Evolutionary conservation across 768 basidiomycete species (phyloP).

Genomic region (Mycena kentingensis): DNA sequence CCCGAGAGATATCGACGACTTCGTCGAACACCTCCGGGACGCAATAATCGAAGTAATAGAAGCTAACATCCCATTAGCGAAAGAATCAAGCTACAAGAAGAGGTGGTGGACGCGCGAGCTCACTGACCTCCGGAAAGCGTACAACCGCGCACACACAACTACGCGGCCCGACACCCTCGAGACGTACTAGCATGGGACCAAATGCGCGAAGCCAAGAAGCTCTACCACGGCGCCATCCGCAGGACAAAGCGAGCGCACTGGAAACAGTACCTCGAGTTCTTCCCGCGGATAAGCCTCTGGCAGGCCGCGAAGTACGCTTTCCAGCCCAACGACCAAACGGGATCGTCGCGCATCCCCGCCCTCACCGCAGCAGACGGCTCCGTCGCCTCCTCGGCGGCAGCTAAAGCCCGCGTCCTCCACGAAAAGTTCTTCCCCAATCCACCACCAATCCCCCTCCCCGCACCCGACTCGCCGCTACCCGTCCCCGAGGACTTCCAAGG

Average conservation of each 20-base stretch:
- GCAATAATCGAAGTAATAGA: background rate
- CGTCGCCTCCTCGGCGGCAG: background rate
- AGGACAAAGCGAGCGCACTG: background rate
- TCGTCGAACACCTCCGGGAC: background rate
- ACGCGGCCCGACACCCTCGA: background rate
- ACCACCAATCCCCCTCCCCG: background rate
- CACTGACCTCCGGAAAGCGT: background rate
- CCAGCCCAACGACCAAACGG: background rate
- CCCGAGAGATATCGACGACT: background rate
- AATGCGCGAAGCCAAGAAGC: background rate
- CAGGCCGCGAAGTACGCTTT: background rate
- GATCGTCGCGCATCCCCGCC: background rate
- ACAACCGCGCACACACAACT: background rate
- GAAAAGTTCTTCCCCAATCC: background rate
- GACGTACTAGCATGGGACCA: background rate
- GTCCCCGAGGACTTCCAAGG: background rate
- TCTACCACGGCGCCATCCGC: background rate
- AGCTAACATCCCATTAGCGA: background rate
- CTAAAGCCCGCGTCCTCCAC: background rate
- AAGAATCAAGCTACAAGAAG: background rate
- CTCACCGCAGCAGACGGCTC: background rate
- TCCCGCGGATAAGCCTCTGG: background rate
- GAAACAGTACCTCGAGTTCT: background rate
- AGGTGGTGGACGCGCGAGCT: conserved; percentile 1
- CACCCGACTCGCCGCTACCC: background rate